Evolutionary conservation across 2,329 filamentous ascomycete species (phyloP).

Genomic region (Aspergillus flavus): DNA sequence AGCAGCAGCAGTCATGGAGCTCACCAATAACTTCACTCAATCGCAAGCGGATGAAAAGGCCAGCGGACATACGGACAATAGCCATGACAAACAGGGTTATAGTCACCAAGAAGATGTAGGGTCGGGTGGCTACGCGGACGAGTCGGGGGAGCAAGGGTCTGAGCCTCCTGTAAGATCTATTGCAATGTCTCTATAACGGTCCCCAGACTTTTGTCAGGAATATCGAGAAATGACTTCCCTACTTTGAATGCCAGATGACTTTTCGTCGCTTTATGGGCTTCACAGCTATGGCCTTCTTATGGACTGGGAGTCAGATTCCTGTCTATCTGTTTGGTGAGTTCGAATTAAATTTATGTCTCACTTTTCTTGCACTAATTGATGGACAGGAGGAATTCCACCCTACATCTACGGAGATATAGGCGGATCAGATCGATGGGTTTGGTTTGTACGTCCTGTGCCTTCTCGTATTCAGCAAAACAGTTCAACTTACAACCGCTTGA

Average conservation of each 20-base stretch:
- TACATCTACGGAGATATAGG: conserved; percentile 64
- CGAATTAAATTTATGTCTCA: conserved; percentile 16
- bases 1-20: conserved; percentile 16
- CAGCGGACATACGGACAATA: conserved; percentile 27
- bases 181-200: background rate
- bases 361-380: conserved; percentile 6
- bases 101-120: conserved; percentile 53
- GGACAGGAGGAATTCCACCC: conserved; percentile 49
- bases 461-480: background rate
- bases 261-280: conserved; percentile 57
- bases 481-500: background rate
- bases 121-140: conserved; percentile 50
- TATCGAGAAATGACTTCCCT: conserved; percentile 6
- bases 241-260: conserved; percentile 48
- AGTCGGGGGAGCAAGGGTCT: conserved; percentile 38
- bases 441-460: conserved; percentile 50
- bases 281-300: conserved; percentile 61
- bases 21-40: conserved; percentile 20
- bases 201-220: background rate
- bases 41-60: conserved; percentile 33
- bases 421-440: conserved; percentile 62
- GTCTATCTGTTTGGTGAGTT: conserved; percentile 53
- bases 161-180: conserved; percentile 46
- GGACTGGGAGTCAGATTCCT: conserved; percentile 64
- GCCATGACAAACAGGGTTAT: conserved; percentile 32